These are phyloP conservation scores for Rhododendron molle DNA, from an alignment of 148 eudicot genomes.

Conservation along the genomic window DNA sequence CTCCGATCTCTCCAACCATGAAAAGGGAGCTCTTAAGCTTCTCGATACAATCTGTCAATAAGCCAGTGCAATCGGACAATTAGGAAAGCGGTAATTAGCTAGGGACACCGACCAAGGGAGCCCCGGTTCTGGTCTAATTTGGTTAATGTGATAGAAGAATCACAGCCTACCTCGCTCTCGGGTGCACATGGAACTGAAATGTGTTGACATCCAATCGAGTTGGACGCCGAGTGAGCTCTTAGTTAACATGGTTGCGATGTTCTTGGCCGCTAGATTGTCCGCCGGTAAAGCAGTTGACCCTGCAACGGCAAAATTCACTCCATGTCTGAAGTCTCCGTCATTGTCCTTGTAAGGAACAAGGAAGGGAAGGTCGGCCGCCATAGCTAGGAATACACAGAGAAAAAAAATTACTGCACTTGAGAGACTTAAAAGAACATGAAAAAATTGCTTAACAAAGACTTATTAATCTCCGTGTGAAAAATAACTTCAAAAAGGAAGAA, in stretches of 20 bases:
- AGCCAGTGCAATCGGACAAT: neutral
- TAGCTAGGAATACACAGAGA: neutral
- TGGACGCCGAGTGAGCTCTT: neutral
- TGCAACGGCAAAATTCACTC: neutral
- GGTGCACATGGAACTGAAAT: neutral
- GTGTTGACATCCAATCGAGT: neutral
- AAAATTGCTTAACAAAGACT: no score
- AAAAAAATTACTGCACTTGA: neutral
- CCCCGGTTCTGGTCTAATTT: neutral
- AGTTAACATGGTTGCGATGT: neutral
- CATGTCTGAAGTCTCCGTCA: neutral
- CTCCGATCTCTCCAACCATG: constrained; percentile 5
- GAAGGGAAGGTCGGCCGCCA: neutral
- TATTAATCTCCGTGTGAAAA: no score
- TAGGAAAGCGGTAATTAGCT: neutral
- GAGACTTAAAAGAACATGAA: no score
- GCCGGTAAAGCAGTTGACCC: neutral
- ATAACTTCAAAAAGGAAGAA: no score
- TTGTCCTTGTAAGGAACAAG: neutral
- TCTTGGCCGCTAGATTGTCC: neutral
- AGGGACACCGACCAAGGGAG: no score
- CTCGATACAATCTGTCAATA: neutral
- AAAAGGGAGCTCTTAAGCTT: neutral
- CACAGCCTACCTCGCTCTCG: neutral
- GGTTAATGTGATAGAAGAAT: neutral